Conservation (phyloP, 106 monocot genomes). For the Agapanthus africanus region DNA sequence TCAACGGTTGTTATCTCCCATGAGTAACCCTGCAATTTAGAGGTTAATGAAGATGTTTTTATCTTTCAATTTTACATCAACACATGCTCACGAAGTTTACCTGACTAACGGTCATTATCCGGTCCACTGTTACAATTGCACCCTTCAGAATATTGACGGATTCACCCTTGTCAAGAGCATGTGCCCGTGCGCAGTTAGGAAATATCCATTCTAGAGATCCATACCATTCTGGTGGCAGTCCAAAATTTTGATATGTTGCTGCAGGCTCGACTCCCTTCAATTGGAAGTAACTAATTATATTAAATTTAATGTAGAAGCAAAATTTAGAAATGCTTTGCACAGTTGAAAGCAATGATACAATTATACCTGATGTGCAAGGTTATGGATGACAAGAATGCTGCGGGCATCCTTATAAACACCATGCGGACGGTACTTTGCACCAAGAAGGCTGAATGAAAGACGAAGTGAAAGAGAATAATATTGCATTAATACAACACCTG, state of each 20-base stretch:
- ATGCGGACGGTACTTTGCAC: constrained; percentile 81
- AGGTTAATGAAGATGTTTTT: too few species aligned
- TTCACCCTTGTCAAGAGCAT: constrained; percentile 90
- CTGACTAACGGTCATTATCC: constrained; percentile 90
- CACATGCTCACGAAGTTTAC: constrained; percentile 13
- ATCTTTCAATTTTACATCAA: not conserved
- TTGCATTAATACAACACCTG: too few species aligned
- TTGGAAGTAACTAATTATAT: not conserved
- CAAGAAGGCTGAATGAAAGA: constrained; percentile 51
- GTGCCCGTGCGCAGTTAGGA: too few species aligned
- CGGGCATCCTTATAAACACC: constrained; percentile 84
- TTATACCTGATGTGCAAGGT: constrained; percentile 84
- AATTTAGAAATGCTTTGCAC: not conserved
- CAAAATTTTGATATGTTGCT: too few species aligned
- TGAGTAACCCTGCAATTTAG: constrained; percentile 68
- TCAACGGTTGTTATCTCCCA: constrained; percentile 94
- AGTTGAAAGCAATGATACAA: not conserved
- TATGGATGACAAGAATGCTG: constrained; percentile 86
- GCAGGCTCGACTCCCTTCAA: too few species aligned
- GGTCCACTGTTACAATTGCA: constrained; percentile 85
- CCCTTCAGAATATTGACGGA: constrained; percentile 92
- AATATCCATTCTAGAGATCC: too few species aligned
- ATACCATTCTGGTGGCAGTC: too few species aligned
- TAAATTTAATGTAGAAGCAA: not conserved
- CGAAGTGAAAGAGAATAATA: too few species aligned